Evolutionary conservation across 257 asterid genomes (phyloP), one percentile per base, ranked within the genome.

Genomic region (Asclepias syriaca): DNA sequence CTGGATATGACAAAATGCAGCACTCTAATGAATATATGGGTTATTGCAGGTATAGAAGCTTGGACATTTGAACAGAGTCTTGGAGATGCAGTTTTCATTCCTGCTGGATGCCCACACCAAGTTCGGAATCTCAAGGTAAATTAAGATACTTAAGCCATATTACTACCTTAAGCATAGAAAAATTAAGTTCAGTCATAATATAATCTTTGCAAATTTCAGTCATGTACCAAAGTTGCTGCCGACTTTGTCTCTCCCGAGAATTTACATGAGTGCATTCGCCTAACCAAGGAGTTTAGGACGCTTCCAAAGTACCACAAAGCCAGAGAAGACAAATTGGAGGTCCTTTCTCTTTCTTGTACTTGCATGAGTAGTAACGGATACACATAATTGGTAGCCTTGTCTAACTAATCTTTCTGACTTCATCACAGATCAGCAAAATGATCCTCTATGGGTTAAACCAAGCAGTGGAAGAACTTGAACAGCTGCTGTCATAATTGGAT

Each of bases 31-130:
- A 18, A 64, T 58, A 13, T 8, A n/a, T 77, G 66, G 71, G 64
- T 32, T 21, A 55, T 68, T 77, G 54, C 81, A 94, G 98, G 96
- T 70, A 56, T 94, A 59, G 98, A 91, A 79, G 90, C 98, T 51
- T 94, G 98, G 98, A 89, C 98, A 0, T 94, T 94, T 63, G 95
- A 88, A 76, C 97, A 94, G 75, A 82, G 77, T 72, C 86, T 91
- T 27, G 98, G 98, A 55, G 98, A 94, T 78, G 96, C 98, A 3
- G 95, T 93, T 64, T 91, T 93, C 76, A 91, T 94, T 70, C 98
- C 98, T 18, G 98, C 98, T 24, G 98, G 98, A 11, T 94, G 98
- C 68, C 98, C 98, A 59, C 98, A 94, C 74, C 98, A 94, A 87
- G 98, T 94, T 79, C 86, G 97, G 58, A 94, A 94, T 85, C 91